phyloP scores from a whole-genome alignment of 257 asterid species.

The Nemophila menziesii region DNA sequence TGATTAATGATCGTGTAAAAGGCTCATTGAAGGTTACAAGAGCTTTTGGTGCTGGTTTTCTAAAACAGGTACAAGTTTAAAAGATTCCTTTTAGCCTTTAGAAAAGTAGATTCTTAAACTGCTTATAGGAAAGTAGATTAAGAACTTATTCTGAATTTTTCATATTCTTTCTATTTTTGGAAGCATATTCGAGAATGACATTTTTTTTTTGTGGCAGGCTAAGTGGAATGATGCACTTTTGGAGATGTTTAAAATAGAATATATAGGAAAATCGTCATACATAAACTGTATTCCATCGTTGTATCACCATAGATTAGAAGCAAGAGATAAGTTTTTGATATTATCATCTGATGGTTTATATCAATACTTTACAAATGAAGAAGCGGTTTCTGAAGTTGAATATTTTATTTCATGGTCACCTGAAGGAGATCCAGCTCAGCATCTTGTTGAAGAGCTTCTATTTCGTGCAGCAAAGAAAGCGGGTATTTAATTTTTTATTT shows the following conservation, averaged over 20 bases:
- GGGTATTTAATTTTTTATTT: slow-evolving; percentile 21
- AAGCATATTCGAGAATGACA: slow-evolving; percentile 23
- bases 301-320: slow-evolving; percentile 63
- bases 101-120: slow-evolving; percentile 27
- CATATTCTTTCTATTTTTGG: slow-evolving; percentile 14
- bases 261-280: slow-evolving; percentile 54
- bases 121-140: slow-evolving; percentile 5
- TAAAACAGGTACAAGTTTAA: slow-evolving; percentile 55
- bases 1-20: slow-evolving; percentile 76
- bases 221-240: slow-evolving; percentile 88
- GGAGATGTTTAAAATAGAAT: slow-evolving; percentile 76
- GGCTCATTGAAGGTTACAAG: slow-evolving; percentile 93
- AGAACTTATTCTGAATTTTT: not conserved
- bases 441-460: slow-evolving; percentile 72
- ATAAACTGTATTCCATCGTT: slow-evolving; percentile 68
- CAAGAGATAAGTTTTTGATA: slow-evolving; percentile 64
- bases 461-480: slow-evolving; percentile 96
- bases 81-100: slow-evolving; percentile 23
- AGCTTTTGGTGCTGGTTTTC: slow-evolving; percentile 99
- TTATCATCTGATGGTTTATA: slow-evolving; percentile 88
- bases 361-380: slow-evolving; percentile 94
- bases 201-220: slow-evolving; percentile 43
- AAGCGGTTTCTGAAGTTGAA: slow-evolving; percentile 84
- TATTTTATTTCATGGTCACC: slow-evolving; percentile 81
- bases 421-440: slow-evolving; percentile 96